phyloP scores from a whole-genome alignment of 768 basidiomycete genomes.

The Pleurotus platypus region DNA sequence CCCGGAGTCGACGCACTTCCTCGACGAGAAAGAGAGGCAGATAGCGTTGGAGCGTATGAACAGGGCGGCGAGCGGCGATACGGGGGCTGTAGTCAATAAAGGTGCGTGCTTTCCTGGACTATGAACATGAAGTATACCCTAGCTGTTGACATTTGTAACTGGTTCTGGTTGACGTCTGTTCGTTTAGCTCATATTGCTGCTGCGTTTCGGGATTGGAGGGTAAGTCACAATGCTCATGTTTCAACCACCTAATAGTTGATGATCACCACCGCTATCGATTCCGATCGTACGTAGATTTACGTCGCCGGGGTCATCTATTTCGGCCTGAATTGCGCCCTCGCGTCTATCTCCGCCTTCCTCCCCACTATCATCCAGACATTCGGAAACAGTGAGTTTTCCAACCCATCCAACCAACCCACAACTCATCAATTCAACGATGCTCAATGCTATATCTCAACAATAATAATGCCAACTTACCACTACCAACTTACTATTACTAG shows the following conservation, averaged over 20 bases:
- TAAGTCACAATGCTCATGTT: constrained; percentile 18
- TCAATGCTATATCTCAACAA: too few species aligned
- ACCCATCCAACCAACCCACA: not conserved
- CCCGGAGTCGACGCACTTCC: constrained; percentile 63
- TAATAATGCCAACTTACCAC: too few species aligned
- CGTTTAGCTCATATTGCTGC: constrained; percentile 52
- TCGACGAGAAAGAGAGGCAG: constrained; percentile 50
- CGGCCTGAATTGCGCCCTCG: constrained; percentile 70
- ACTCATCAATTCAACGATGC: too few species aligned
- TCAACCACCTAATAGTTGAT: not conserved
- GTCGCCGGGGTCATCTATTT: constrained; percentile 73
- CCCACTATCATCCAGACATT: constrained; percentile 79
- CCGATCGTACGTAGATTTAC: constrained; percentile 41
- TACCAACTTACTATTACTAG: constrained; percentile 24
- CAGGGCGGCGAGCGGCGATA: constrained; percentile 62
- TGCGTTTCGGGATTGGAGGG: constrained; percentile 73
- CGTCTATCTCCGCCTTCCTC: constrained; percentile 80
- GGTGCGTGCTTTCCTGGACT: constrained; percentile 25
- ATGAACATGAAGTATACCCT: not conserved
- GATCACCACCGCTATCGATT: not conserved
- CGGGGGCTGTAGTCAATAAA: constrained; percentile 61
- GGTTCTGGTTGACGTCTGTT: not conserved
- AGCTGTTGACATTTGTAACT: not conserved
- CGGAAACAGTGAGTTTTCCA: constrained; percentile 53
- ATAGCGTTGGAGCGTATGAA: constrained; percentile 68